phyloP scores from a whole-genome alignment of 352 stramenopile species.

The Globisporangium iwayamae region DNA sequence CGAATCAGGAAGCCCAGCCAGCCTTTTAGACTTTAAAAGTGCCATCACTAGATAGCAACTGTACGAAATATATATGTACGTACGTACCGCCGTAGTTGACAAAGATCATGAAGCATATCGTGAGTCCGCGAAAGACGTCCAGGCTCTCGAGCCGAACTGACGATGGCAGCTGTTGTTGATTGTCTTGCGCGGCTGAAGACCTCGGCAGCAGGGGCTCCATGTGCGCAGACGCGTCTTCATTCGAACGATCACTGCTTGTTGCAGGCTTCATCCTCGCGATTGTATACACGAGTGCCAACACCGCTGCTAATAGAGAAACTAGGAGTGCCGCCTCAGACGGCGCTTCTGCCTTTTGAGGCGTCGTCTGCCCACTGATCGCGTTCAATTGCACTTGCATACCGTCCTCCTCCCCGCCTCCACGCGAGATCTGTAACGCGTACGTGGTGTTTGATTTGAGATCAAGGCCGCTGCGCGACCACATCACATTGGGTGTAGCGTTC shows the following conservation, averaged over 20 bases:
- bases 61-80: neutral
- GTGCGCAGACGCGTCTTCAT: neutral
- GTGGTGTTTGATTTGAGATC: neutral
- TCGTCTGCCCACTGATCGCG: neutral
- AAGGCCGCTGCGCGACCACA: neutral
- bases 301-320: neutral
- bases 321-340: neutral
- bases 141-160: constrained; percentile 33
- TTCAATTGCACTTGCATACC: neutral
- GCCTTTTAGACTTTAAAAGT: neutral
- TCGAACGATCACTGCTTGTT: neutral
- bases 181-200: neutral
- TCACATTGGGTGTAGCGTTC: neutral
- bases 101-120: constrained; percentile 83
- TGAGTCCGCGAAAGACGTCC: constrained; percentile 74
- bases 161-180: neutral
- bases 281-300: neutral
- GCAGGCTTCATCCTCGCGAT: neutral
- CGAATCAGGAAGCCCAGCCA: neutral
- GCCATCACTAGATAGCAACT: neutral
- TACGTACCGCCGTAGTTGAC: constrained; percentile 76
- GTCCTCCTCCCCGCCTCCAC: neutral
- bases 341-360: neutral
- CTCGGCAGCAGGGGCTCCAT: constrained; percentile 7
- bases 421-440: neutral